These are phyloP conservation scores for Saccharomyces hybrid DNA, from an alignment of 1,139 yeast genomes.

Conservation along the genomic window DNA sequence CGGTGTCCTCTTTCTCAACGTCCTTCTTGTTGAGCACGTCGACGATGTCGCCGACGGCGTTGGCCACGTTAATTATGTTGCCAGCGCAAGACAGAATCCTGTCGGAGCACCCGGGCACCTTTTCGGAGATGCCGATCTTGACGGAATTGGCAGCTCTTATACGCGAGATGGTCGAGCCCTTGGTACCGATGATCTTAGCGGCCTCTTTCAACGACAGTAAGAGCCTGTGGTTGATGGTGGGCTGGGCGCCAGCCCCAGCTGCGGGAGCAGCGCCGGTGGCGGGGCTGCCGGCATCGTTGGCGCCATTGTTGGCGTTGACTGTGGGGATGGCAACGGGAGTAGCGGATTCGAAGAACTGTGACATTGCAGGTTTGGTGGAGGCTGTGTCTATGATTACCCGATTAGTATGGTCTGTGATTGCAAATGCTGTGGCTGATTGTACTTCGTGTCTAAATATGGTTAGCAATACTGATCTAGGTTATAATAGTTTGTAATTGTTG, in stretches of 20 bases:
- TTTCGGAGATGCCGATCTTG: constrained; percentile 83
- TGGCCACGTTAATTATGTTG: constrained; percentile 62
- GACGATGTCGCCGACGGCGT: constrained; percentile 66
- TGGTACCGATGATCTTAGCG: constrained; percentile 84
- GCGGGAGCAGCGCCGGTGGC: constrained; percentile 5
- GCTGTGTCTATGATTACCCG: not conserved
- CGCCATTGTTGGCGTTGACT: not conserved
- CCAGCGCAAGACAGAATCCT: constrained; percentile 80
- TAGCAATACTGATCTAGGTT: not conserved
- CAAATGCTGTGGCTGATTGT: not conserved
- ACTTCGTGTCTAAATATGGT: not conserved
- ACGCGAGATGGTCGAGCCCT: constrained; percentile 72
- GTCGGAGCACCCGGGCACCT: constrained; percentile 75
- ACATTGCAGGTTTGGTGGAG: not conserved
- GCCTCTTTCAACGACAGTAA: constrained; percentile 82
- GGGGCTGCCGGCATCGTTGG: constrained; percentile 4
- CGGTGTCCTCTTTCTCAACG: constrained; percentile 9
- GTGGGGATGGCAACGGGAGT: not conserved
- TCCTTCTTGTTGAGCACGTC: constrained; percentile 42
- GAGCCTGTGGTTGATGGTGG: constrained; percentile 39
- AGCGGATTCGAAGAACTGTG: constrained; percentile 1
- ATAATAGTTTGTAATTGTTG: not conserved
- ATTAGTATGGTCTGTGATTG: not conserved
- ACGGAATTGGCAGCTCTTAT: constrained; percentile 73
- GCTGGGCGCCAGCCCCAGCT: constrained; percentile 2